Evolutionary conservation across 495 filamentous ascomycete species (phyloP), one percentile per base, ranked within the genome.

Genomic region (Friedmanniomyces simplex): DNA sequence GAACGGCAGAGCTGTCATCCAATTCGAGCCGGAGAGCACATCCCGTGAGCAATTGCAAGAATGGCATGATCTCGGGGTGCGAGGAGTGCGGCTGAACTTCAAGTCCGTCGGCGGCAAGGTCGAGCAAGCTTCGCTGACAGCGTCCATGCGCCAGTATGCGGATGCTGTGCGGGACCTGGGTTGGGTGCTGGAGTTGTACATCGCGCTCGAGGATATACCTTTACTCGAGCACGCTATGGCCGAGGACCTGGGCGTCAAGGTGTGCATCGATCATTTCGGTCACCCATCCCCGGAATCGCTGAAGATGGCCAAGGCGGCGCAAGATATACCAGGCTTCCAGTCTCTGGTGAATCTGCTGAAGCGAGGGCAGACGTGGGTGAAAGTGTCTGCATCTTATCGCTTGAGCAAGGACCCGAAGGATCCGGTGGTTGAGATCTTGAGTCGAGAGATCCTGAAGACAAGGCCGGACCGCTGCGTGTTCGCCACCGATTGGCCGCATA

Each of bases 401-500:
- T 55, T 78, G 7, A 69, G 68, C 50, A 69, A 69, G 57, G 74
- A 78, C 55, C 56, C 55, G 0, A 22, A 22, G 30, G 50, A 63
- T 43, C 50, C 55, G 13, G 4, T 63, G 12, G 47, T 57, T 2
- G 18, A 59, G 30, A 69, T 24, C 71, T 68, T 42, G 69, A 68
- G 49, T 52, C 69, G 43, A 63, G 69, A 25, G 66, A 36, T 74
- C n/a, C 13, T 63, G 20, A 30, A 49, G 25, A 24, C 28, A 34
- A 50, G 61, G 39, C 61, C 61, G 30, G 61, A 63, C 49, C 50
- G 61, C 16, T 63, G 61, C 25, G 67, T 79, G 11, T 79, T 73
- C 58, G 77, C 74, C 1, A 77, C 73, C 1, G 77, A 79, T 64
- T 79, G 77, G 77, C 77, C 77, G 12, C 75, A 78, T 62, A 79